Conservation (phyloP, 305 asterid genomes). For the Solanum chacoense region DNA sequence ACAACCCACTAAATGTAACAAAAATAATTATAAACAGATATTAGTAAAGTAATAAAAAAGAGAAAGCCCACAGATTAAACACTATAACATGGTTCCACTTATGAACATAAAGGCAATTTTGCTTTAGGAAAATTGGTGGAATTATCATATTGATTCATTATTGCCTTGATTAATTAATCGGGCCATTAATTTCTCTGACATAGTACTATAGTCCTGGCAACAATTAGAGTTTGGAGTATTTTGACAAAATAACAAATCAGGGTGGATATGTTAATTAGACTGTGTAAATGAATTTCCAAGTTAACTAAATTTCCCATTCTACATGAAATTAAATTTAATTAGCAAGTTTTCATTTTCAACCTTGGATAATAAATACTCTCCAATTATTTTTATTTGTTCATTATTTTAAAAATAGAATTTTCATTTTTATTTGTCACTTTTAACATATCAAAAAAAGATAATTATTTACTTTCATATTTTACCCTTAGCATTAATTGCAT, state of each 20-base stretch:
- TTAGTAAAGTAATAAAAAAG: background rate
- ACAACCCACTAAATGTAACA: background rate
- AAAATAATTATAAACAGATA: background rate
- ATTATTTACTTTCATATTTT: background rate
- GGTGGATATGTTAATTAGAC: background rate
- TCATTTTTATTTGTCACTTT: too few species aligned
- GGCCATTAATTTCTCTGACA: background rate
- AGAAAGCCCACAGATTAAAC: background rate
- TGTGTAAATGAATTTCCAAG: background rate
- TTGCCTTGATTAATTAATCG: background rate
- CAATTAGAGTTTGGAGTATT: background rate
- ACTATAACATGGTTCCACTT: background rate
- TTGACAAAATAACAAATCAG: background rate
- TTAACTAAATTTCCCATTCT: background rate
- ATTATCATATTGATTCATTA: background rate
- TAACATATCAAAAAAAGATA: too few species aligned
- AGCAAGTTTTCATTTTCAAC: background rate
- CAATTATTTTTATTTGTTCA: too few species aligned
- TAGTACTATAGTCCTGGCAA: background rate
- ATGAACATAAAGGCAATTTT: background rate
- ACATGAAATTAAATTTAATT: background rate
- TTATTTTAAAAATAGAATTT: too few species aligned
- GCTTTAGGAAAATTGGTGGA: background rate
- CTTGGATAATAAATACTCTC: background rate
- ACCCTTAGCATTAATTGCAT: background rate